A percentile compares a stretch with the other conserved stretches of the same genome.
phyloP scores from a whole-genome alignment of 768 basidiomycete species.

The Lactarius vividus region DNA sequence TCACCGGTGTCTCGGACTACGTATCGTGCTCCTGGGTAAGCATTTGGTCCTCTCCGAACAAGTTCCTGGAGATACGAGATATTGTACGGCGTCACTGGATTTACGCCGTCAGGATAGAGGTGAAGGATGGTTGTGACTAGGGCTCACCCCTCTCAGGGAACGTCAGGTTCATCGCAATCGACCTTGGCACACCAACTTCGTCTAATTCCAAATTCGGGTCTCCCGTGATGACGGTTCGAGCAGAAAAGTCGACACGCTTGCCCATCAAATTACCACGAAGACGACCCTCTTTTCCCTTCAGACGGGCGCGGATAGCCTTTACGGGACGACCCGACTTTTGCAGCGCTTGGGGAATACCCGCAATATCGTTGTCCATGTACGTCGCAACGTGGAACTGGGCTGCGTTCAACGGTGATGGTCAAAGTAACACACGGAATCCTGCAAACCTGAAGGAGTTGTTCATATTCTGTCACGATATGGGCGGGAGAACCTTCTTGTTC shows the following conservation, averaged over 20 bases:
- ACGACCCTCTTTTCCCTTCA: conserved; percentile 99
- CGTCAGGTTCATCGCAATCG: conserved; percentile 97
- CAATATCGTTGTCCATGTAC: conserved; percentile 99
- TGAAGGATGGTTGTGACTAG: not conserved
- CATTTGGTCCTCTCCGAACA: conserved; percentile 90
- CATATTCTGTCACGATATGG: conserved; percentile 93
- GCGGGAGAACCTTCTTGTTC: conserved; percentile 97
- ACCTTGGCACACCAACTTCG: conserved; percentile 93
- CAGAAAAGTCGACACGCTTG: conserved; percentile 98
- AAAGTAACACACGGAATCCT: not conserved
- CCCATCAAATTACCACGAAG: conserved; percentile 99
- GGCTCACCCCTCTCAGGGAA: conserved; percentile 89
- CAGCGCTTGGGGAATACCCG: conserved; percentile 94
- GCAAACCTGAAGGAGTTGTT: conserved; percentile 88
- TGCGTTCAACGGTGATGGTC: conserved; percentile 1
- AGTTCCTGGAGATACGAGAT: conserved; percentile 91
- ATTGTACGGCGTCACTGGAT: conserved; percentile 92
- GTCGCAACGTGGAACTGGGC: conserved; percentile 94
- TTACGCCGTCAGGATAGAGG: conserved; percentile 18
- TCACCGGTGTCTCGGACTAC: conserved; percentile 97
- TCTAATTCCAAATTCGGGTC: conserved; percentile 96
- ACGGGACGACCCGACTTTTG: conserved; percentile 98
- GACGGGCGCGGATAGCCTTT: conserved; percentile 95
- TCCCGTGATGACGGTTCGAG: conserved; percentile 98
- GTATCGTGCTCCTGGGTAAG: conserved; percentile 95